Evolutionary conservation across 2,329 filamentous ascomycete genomes (phyloP).

Genomic region (Furcasterigmium sp.): DNA sequence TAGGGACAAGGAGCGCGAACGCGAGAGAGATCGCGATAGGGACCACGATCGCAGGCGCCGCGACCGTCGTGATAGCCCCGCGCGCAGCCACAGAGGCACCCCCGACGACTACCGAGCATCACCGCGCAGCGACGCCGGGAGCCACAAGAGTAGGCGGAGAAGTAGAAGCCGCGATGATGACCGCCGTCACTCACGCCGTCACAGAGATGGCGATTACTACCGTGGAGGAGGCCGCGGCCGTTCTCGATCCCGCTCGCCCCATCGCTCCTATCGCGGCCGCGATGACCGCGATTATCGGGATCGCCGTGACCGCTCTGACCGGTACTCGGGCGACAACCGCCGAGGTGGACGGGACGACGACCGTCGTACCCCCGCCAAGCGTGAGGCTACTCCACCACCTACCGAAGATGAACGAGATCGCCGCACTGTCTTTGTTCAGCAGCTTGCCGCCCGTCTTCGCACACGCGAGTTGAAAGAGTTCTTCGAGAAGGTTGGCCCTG

Average conservation of each 20-base stretch:
- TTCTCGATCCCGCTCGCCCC: conserved; percentile 68
- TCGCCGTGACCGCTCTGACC: conserved; percentile 39
- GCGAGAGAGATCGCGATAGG: conserved; percentile 43
- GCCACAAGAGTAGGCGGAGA: conserved; percentile 75
- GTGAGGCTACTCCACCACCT: conserved; percentile 61
- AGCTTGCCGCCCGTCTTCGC: conserved; percentile 87
- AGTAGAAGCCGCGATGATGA: conserved; percentile 75
- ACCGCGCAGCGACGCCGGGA: conserved; percentile 70
- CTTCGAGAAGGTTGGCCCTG: conserved; percentile 90
- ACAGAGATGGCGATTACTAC: conserved; percentile 72
- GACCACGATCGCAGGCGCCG: conserved; percentile 43
- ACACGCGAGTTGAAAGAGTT: conserved; percentile 91
- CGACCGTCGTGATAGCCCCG: conserved; percentile 51
- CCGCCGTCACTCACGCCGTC: conserved; percentile 66
- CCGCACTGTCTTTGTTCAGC: conserved; percentile 96
- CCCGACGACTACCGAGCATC: conserved; percentile 57
- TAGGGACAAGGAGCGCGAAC: conserved; percentile 50
- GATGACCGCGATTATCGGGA: conserved; percentile 53
- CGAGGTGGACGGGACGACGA: conserved; percentile 47
- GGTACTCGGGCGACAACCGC: conserved; percentile 33
- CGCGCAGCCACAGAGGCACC: conserved; percentile 39
- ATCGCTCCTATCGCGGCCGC: conserved; percentile 51
- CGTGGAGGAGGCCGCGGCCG: conserved; percentile 41
- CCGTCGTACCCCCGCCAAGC: conserved; percentile 29
- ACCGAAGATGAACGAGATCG: conserved; percentile 96